phyloP scores from a whole-genome alignment of 208 protist species.

The Angomonas deanei region DNA sequence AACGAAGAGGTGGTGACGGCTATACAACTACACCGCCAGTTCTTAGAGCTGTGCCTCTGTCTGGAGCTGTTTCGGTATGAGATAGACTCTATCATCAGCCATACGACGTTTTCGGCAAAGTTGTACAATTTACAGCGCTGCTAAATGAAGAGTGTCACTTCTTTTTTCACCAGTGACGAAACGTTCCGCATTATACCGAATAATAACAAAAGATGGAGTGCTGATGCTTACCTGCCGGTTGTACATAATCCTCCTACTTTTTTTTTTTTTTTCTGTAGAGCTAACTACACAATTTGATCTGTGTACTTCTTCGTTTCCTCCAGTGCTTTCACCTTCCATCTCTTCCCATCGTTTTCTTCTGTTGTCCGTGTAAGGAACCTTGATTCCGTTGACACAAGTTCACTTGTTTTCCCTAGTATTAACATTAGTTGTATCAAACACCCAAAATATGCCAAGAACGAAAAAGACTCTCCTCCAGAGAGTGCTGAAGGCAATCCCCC shows the following conservation, averaged over 20 bases:
- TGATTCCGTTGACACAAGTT: no score
- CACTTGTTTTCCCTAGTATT: no score
- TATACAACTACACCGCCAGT: conserved; percentile 25
- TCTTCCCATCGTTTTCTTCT: no score
- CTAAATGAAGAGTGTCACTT: no score
- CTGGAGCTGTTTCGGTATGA: conserved; percentile 60
- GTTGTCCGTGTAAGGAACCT: no score
- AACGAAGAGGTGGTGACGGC: conserved; percentile 22
- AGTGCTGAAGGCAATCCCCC: neutral
- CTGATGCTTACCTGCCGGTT: no score
- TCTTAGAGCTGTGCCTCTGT: conserved; percentile 48
- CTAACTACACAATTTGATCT: neutral
- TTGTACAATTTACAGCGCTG: conserved; percentile 29
- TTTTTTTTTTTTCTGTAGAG: conserved; percentile 3
- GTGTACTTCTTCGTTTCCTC: neutral
- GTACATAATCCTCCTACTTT: neutral
- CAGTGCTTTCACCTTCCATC: no score
- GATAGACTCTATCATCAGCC: conserved; percentile 53
- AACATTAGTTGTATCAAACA: no score
- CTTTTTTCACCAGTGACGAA: no score
- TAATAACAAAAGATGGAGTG: no score
- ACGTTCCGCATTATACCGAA: no score
- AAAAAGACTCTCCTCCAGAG: neutral
- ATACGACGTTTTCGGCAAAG: conserved; percentile 63
- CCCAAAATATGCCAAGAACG: no score